These are phyloP conservation scores for Nymphaea thermarum DNA, from an alignment of 164 flowering plant species.

Conservation along the genomic window DNA sequence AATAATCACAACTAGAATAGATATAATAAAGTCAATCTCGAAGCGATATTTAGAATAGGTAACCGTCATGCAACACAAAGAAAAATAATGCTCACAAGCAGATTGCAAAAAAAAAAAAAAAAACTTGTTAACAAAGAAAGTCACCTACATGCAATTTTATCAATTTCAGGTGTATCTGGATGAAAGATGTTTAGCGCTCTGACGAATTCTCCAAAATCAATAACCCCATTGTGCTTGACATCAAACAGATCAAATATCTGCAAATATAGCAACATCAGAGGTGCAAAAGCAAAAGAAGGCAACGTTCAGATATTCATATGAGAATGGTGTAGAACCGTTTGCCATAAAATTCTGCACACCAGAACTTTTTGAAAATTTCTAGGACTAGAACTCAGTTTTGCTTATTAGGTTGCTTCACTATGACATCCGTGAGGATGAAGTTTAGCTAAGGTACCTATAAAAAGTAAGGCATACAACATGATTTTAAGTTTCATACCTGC, in stretches of 20 bases:
- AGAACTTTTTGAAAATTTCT: not conserved
- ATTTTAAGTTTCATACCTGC: not conserved
- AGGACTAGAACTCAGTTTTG: not conserved
- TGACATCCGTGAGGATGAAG: no score
- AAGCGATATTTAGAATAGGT: not conserved
- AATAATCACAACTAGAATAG: not conserved
- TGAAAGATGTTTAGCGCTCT: conserved; percentile 69
- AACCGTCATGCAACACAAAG: not conserved
- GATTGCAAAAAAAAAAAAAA: not conserved
- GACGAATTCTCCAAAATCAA: conserved; percentile 86
- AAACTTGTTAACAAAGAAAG: not conserved
- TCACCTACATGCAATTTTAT: conserved; percentile 55
- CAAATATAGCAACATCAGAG: conserved; percentile 1
- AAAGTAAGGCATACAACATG: not conserved
- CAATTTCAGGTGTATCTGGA: conserved; percentile 51
- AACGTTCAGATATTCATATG: not conserved
- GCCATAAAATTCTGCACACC: not conserved
- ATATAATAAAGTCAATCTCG: not conserved
- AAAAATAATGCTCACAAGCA: not conserved
- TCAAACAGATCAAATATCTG: conserved; percentile 82
- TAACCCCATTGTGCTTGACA: conserved; percentile 74
- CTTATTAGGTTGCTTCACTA: not conserved
- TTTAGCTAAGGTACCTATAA: no score
- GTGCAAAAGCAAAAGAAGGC: not conserved
- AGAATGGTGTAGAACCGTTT: not conserved